These are phyloP conservation scores for Pseudogymnoascus sp. DNA, from an alignment of 2,329 filamentous ascomycete species.

Conservation along the genomic window DNA sequence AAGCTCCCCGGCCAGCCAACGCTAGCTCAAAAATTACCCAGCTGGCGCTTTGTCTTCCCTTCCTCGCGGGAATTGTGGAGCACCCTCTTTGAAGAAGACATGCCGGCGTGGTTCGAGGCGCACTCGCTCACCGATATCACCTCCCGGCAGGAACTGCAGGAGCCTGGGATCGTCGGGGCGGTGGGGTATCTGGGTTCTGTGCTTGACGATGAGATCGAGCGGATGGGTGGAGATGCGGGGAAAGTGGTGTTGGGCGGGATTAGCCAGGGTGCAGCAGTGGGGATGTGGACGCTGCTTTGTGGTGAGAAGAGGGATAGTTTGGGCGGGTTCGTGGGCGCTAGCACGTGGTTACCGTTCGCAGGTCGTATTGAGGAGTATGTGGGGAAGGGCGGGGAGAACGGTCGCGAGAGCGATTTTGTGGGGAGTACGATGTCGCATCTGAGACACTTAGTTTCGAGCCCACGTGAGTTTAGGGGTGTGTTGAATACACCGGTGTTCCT, in stretches of 20 bases:
- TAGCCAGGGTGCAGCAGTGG: slow-evolving; percentile 45
- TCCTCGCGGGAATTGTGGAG: slow-evolving; percentile 39
- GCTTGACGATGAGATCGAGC: slow-evolving; percentile 29
- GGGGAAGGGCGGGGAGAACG: neutral
- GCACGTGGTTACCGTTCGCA: slow-evolving; percentile 38
- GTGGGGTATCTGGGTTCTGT: slow-evolving; percentile 30
- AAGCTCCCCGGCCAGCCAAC: slow-evolving; percentile 15
- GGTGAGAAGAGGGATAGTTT: slow-evolving; percentile 17
- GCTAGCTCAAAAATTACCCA: slow-evolving; percentile 30
- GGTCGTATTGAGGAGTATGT: slow-evolving; percentile 26
- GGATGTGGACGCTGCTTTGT: slow-evolving; percentile 35
- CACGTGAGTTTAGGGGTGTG: neutral
- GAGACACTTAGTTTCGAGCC: neutral
- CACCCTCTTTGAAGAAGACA: slow-evolving; percentile 32
- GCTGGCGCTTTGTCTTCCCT: slow-evolving; percentile 43
- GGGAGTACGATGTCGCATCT: neutral
- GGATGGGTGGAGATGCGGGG: slow-evolving; percentile 18
- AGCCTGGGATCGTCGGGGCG: slow-evolving; percentile 38
- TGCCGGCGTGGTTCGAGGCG: slow-evolving; percentile 46
- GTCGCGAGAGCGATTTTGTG: neutral
- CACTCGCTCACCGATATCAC: slow-evolving; percentile 34
- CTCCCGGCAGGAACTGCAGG: slow-evolving; percentile 35
- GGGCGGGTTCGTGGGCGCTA: slow-evolving; percentile 41
- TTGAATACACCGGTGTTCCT: slow-evolving; percentile 36
- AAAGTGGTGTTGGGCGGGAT: slow-evolving; percentile 44